Base-by-base conservation (phyloP, 805 yeast species). In the Barnettozyma botsteinii region DNA sequence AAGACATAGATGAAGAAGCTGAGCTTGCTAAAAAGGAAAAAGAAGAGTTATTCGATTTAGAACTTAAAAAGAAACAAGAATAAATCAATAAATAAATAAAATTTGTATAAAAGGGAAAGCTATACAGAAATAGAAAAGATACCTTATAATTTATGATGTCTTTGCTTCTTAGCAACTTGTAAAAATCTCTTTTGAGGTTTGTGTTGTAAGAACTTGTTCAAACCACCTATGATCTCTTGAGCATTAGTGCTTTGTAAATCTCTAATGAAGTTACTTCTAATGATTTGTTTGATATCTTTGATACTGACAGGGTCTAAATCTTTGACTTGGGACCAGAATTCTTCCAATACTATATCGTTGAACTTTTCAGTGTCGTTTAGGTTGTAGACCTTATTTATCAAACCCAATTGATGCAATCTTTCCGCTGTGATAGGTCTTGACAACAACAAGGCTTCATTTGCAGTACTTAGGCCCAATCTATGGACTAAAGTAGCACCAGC, bases 391-490 rank as follows among this genome's bases (percentile, higher is more conserved):
- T 76, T 70, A 57, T 81, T 79, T 47, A 85, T 59, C 38, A 85
- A 72, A 0, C 89, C 91, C 30, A 71, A 63, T 18, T 67, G 59
- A 34, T 57, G 54, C 58, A 87, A 67, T 20, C 76, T 81, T n/a
- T 67, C 56, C 31, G 84, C 83, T 3, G 59, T 51, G 28, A 87
- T 71, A 13, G 85, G 86, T 56, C 73, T 75, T 3, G 85, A 77
- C 36, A 84, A 71, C 47, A 86, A 65, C 31, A 87, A 64, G 3
- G 86, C 85, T 61, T 86, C 89, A 38, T 80, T 70, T 13, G 93
- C 79, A 47, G 69, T 72, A 45, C 85, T 77, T 64, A 78, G 66
- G 2, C 95, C 95, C 42, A 87, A 64, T 53, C 94, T 72, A 50
- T 68, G 58, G 19, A 84, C 77, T 38, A 87, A 67, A 4, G 91